Percentiles rank a stretch among this genome's conserved stretches.
phyloP scores from a whole-genome alignment of 2,329 filamentous ascomycete genomes.

The Fusarium sp. region DNA sequence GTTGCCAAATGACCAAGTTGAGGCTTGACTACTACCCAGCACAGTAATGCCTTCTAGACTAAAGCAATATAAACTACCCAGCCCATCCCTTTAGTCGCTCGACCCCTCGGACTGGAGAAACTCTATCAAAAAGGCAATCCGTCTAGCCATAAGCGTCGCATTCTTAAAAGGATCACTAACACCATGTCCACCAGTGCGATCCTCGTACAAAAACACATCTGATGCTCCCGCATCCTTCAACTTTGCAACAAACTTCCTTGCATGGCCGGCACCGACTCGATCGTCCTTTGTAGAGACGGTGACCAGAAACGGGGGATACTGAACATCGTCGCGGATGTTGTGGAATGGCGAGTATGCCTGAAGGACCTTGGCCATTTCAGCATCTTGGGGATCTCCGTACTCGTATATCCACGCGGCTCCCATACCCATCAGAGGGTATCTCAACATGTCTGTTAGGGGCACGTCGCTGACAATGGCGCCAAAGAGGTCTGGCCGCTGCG shows the following conservation, averaged over 20 bases:
- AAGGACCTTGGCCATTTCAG: neutral
- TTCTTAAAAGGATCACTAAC: neutral
- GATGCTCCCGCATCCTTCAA: neutral
- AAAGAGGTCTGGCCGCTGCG: neutral
- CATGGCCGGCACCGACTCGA: neutral
- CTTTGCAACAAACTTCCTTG: neutral
- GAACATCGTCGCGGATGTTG: neutral
- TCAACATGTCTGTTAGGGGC: neutral
- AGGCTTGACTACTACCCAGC: neutral
- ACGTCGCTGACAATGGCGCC: neutral
- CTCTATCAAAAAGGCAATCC: neutral
- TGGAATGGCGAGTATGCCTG: neutral
- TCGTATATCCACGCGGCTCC: neutral
- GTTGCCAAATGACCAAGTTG: neutral
- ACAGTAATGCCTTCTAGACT: neutral
- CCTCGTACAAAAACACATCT: neutral
- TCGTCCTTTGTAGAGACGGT: neutral
- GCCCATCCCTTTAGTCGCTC: neutral
- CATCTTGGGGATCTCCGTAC: neutral
- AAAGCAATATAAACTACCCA: neutral
- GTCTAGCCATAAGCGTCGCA: neutral
- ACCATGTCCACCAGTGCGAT: neutral
- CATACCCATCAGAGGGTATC: neutral
- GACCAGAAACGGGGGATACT: neutral
- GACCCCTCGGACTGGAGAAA: neutral